A percentile compares a stretch with the other conserved stretches of the same genome.
phyloP scores from a whole-genome alignment of 257 asterid species.

The Thymus mandschuricus region DNA sequence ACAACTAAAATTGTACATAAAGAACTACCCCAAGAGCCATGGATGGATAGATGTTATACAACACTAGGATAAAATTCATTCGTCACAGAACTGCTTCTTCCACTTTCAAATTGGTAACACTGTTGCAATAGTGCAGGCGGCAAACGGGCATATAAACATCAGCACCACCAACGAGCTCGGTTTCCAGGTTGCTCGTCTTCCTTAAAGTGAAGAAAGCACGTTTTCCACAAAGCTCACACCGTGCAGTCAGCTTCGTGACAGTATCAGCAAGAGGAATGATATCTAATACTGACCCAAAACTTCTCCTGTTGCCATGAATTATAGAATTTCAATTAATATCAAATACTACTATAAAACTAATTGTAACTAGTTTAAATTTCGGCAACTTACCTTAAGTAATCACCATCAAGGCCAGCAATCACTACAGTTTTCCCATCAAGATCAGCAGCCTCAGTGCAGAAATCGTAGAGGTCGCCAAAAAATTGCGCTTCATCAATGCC shows the following conservation, averaged over 20 bases:
- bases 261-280: conserved; percentile 83
- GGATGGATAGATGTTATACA: too few relatives aligned
- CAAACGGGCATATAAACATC: conserved; percentile 95
- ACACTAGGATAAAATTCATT: not conserved
- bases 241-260: conserved; percentile 70
- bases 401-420: conserved; percentile 94
- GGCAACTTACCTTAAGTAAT: conserved; percentile 62
- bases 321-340: not conserved
- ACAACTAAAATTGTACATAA: too few relatives aligned
- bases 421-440: conserved; percentile 67
- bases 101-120: conserved; percentile 19
- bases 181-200: conserved; percentile 55
- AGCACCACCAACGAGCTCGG: conserved; percentile 86
- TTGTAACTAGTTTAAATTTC: not conserved
- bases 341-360: not conserved
- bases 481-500: conserved; percentile 94
- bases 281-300: conserved; percentile 73
- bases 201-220: conserved; percentile 75
- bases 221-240: conserved; percentile 78
- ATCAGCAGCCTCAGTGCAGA: conserved; percentile 82
- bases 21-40: too few relatives aligned
- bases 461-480: conserved; percentile 79
- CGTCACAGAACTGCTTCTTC: conserved; percentile 18
- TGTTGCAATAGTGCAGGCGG: conserved; percentile 63
- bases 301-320: conserved; percentile 38